Evolutionary conservation across 352 stramenopile species (phyloP), one percentile per base, ranked within the genome.

Genomic region (Pythium rhizo-oryzae): DNA sequence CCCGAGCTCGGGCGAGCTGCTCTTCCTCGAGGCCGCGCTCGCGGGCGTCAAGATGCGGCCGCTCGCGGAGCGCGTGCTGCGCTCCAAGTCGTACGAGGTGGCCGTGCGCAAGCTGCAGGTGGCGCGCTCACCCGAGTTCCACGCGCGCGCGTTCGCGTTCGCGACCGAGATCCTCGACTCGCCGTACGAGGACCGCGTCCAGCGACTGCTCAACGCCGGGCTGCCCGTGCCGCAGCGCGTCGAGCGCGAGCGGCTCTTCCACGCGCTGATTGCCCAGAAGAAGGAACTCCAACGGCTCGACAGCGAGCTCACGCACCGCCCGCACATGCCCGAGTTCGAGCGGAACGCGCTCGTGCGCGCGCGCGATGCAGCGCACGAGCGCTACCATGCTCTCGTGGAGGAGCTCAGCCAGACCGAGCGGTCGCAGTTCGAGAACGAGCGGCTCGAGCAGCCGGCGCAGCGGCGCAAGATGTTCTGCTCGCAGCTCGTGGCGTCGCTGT

Each of bases 21-120:
- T 91, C 23, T 74, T 96, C 35, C 62, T 94, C 1, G 87, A 96
- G 53, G 89, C 87, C 3, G 63, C 87, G 44, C 77, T 96, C 49
- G 82, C 84, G 21, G 89, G 89, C 70, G 85, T 95, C 64, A 96
- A 96, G 75, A 73, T 96, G 65, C 84, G 89, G 5, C 87, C 89
- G 24, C 76, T 96, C 8, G 79, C 90, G 33, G 85, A 93, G 66
- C 86, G 89, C 33, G 72, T 96, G 19, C 59, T 89, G 68, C 84
- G 78, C 69, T 93, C 84, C 70, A 67, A 83, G 53, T 85, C 87
- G 60, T 71, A 84, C 53, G 82, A 96, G 21, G 75, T 95, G 25
- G 76, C 82, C 0, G 69, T 96, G 47, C 84, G 87, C 37, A 87
- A 90, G 64, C 76, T 96, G 44, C 85, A 96, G 63, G 79, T 93